Evolutionary conservation across 495 filamentous ascomycete species (phyloP).

Genomic region (Aspergillus heteromorphus): DNA sequence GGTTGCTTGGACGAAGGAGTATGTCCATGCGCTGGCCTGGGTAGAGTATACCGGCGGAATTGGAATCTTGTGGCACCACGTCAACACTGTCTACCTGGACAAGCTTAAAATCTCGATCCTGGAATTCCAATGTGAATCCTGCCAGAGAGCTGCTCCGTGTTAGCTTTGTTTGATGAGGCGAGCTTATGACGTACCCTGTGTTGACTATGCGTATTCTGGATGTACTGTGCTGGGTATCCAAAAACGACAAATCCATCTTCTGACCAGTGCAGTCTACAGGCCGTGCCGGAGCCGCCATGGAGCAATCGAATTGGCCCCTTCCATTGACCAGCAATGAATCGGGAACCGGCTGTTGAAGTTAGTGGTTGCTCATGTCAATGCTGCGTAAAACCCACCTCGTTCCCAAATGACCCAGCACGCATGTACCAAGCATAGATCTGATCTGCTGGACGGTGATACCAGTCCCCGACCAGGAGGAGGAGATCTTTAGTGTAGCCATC

Average conservation of each 20-base stretch:
- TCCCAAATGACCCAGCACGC: constrained; percentile 38
- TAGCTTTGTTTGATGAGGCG: neutral
- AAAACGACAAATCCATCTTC: constrained; percentile 15
- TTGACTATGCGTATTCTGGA: constrained; percentile 35
- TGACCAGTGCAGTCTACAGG: constrained; percentile 38
- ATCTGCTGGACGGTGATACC: constrained; percentile 42
- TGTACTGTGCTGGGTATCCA: constrained; percentile 9
- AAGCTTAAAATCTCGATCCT: constrained; percentile 23
- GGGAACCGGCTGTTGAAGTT: constrained; percentile 36
- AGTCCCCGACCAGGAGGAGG: constrained; percentile 48
- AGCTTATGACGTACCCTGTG: constrained; percentile 26
- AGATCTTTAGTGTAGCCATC: constrained; percentile 36
- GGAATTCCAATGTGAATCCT: constrained; percentile 34
- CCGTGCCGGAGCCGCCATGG: constrained; percentile 41
- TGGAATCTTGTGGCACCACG: constrained; percentile 19
- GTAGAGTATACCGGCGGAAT: constrained; percentile 39
- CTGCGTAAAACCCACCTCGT: constrained; percentile 30
- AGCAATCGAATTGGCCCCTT: constrained; percentile 43
- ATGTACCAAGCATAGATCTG: constrained; percentile 45
- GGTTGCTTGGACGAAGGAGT: constrained; percentile 19
- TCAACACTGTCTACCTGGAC: constrained; percentile 40
- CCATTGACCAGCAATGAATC: constrained; percentile 51
- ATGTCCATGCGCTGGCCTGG: constrained; percentile 49
- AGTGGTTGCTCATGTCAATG: neutral
- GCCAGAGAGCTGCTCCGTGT: constrained; percentile 31